A percentile compares a stretch with the other conserved stretches of the same genome.
Conservation (phyloP, 768 basidiomycete genomes). For the Lactarius psammicola region DNA sequence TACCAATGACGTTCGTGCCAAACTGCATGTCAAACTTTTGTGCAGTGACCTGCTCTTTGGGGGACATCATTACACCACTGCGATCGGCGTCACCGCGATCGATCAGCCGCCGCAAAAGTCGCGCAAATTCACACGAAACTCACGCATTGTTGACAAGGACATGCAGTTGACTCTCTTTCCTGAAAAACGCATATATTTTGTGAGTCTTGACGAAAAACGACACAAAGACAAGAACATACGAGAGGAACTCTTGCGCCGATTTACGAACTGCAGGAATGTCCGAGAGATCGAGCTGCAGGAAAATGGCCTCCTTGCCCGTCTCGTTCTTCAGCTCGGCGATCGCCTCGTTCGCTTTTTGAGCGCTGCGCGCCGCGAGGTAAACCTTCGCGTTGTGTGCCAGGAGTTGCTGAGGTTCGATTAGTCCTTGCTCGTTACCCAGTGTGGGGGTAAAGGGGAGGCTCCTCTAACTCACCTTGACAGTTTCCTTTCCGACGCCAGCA, state of each 20-base stretch:
- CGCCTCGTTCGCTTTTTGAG: too few relatives aligned
- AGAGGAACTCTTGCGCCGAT: too few relatives aligned
- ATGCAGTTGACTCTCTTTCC: slow-evolving; percentile 47
- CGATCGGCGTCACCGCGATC: not conserved
- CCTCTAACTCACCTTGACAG: too few relatives aligned
- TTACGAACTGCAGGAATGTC: slow-evolving; percentile 39
- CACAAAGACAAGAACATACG: slow-evolving; percentile 34
- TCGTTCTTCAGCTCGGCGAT: slow-evolving; percentile 50
- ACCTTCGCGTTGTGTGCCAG: too few relatives aligned
- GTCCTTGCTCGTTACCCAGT: too few relatives aligned
- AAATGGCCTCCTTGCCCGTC: slow-evolving; percentile 45
- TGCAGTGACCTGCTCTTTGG: slow-evolving; percentile 41
- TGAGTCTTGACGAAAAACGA: slow-evolving; percentile 12
- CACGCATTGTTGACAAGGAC: slow-evolving; percentile 51
- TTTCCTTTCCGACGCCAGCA: too few relatives aligned
- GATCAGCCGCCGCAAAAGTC: not conserved
- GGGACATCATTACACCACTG: slow-evolving; percentile 50
- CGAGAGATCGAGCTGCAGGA: slow-evolving; percentile 46
- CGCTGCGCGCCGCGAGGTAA: too few relatives aligned
- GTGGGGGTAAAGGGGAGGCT: too few relatives aligned
- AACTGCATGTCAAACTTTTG: slow-evolving; percentile 57
- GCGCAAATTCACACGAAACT: too few relatives aligned
- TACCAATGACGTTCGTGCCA: slow-evolving; percentile 55
- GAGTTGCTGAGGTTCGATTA: too few relatives aligned
- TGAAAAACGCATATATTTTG: slow-evolving; percentile 20